Evolutionary conservation across 2,329 filamentous ascomycete genomes (phyloP), one percentile per base, ranked within the genome.

Genomic region (Fusarium udum): DNA sequence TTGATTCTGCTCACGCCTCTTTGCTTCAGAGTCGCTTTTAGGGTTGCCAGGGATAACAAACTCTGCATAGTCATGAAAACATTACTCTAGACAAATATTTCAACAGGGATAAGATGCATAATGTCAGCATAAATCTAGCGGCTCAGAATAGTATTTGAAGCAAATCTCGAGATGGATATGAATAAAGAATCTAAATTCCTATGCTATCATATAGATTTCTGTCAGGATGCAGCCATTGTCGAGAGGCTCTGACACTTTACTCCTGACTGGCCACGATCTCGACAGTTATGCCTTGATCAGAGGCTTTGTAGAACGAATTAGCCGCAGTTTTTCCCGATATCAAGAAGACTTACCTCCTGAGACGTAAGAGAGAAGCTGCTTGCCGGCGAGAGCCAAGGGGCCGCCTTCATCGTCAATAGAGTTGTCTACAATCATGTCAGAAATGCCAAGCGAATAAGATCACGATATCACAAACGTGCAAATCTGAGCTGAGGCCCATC

Each of bases 271-370:
- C 15, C 31, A 51, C n/a, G 6, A 51, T 34, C 48, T 51, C n/a
- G 22, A 51, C 48, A 14, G 12, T 9, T 9, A n/a, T 13, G 0
- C 7, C 5, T 20, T 6, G 4, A 3, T 18, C 48, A 4, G 4
- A 9, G 5, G 4, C 48, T 51, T 6, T 9, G 22, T 14, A 13
- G 14, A 20, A 4, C 3, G 20, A 12, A 28, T 53, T 53, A 53
- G 51, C 34, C 11, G n/a, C 20, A 11, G 10, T 37, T 12, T 28
- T n/a, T 22, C n/a, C 7, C 4, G 1, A 6, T 7, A 4, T 53
- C 6, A 0, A 12, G 9, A 15, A 28, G 3, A 37, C 34, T 11
- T 37, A 53, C 51, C 7, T 13, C 12, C 32, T 6, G n/a, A 8
- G n/a, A 9, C 6, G 22, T 36, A 26, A 13, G 9, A 52, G n/a